A percentile compares a stretch with the other conserved stretches of the same genome.
Conservation (phyloP, 2,329 filamentous ascomycete genomes). For the Dothistroma septosporum region DNA sequence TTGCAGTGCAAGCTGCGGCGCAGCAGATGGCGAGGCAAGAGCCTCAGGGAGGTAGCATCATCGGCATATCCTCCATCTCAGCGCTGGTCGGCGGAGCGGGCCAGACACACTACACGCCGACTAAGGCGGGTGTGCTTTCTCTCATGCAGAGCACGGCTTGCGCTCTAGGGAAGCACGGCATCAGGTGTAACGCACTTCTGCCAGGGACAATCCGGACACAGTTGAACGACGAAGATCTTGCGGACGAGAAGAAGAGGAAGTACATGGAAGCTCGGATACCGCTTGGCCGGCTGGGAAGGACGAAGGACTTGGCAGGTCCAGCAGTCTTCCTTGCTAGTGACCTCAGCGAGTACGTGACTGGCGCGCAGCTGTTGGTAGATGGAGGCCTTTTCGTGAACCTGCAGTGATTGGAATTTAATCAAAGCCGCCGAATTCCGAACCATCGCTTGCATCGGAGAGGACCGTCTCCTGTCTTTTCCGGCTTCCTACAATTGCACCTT, state of each 20-base stretch:
- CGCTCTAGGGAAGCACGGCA: slow-evolving; percentile 68
- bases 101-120: slow-evolving; percentile 84
- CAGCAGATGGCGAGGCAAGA: slow-evolving; percentile 69
- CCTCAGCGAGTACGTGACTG: slow-evolving; percentile 76
- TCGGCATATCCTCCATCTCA: slow-evolving; percentile 68
- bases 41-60: slow-evolving; percentile 69
- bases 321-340: slow-evolving; percentile 81
- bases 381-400: slow-evolving; percentile 87
- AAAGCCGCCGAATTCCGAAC: slow-evolving; percentile 43
- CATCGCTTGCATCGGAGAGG: slow-evolving; percentile 21
- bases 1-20: slow-evolving; percentile 78
- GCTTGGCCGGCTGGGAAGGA: slow-evolving; percentile 66
- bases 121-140: slow-evolving; percentile 75
- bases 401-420: slow-evolving; percentile 52
- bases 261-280: slow-evolving; percentile 84
- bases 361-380: slow-evolving; percentile 79
- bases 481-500: slow-evolving; percentile 36
- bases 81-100: slow-evolving; percentile 72
- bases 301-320: slow-evolving; percentile 73
- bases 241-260: slow-evolving; percentile 63
- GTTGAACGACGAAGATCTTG: slow-evolving; percentile 77
- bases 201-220: slow-evolving; percentile 81
- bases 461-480: slow-evolving; percentile 29
- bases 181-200: slow-evolving; percentile 78
- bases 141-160: slow-evolving; percentile 82